These are phyloP conservation scores for Aspergillus funiculosus DNA, from an alignment of 495 filamentous ascomycete genomes.

Conservation along the genomic window DNA sequence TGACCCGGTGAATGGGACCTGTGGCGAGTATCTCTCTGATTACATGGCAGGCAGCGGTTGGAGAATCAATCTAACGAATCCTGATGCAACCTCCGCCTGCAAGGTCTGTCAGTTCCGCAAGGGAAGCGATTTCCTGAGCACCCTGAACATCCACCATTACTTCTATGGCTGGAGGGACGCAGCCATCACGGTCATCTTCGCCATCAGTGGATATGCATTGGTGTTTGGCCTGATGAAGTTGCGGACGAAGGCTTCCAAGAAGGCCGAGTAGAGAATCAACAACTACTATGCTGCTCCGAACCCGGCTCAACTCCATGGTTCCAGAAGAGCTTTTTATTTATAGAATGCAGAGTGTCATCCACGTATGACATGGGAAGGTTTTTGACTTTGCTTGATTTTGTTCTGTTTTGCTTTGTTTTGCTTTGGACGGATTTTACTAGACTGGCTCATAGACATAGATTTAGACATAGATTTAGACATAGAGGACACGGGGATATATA, in stretches of 20 bases:
- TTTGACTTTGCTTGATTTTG: no score
- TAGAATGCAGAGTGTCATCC: no score
- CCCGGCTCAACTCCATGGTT: constrained; percentile 7
- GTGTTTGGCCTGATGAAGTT: constrained; percentile 44
- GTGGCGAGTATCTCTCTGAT: constrained; percentile 46
- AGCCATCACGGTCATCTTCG: constrained; percentile 40
- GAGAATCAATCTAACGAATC: constrained; percentile 44
- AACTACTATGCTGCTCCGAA: no score
- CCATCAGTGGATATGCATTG: constrained; percentile 33
- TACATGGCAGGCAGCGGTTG: constrained; percentile 44
- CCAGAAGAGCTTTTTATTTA: no score
- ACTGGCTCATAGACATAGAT: no score
- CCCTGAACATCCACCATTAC: constrained; percentile 32
- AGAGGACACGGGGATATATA: no score
- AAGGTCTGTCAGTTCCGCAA: constrained; percentile 46
- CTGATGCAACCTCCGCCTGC: constrained; percentile 47
- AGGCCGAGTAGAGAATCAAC: constrained; percentile 15
- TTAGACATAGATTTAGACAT: no score
- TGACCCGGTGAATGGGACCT: constrained; percentile 41
- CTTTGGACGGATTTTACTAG: no score
- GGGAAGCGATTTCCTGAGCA: constrained; percentile 33
- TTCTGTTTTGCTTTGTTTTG: no score
- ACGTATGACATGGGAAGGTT: no score
- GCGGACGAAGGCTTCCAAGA: constrained; percentile 20
- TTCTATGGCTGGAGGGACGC: constrained; percentile 36